These are phyloP conservation scores for Colletotrichum eremochloae DNA, from an alignment of 2,329 filamentous ascomycete genomes.

Conservation along the genomic window DNA sequence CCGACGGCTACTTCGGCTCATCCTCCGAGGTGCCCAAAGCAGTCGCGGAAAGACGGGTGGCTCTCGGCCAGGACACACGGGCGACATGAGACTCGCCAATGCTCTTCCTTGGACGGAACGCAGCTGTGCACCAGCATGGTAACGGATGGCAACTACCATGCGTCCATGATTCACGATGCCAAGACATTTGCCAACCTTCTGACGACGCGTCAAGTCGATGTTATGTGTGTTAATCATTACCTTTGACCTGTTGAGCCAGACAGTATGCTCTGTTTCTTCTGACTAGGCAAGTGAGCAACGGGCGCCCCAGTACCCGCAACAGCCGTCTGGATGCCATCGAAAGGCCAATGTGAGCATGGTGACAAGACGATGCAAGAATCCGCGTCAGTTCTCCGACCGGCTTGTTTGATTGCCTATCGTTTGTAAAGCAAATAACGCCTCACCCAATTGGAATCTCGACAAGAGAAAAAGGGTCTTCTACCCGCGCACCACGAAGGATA, in stretches of 20 bases:
- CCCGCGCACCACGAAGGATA: background rate
- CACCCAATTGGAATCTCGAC: background rate
- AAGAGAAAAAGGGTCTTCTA: background rate
- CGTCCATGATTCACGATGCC: slow-evolving; percentile 23
- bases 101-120: slow-evolving; percentile 25
- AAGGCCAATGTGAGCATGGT: background rate
- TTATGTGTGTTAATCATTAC: background rate
- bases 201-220: slow-evolving; percentile 17
- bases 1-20: slow-evolving; percentile 5
- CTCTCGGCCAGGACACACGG: slow-evolving; percentile 16
- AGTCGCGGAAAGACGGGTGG: slow-evolving; percentile 14
- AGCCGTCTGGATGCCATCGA: background rate
- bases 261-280: background rate
- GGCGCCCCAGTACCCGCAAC: background rate
- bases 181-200: slow-evolving; percentile 27
- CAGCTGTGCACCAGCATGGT: slow-evolving; percentile 30
- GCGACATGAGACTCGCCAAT: slow-evolving; percentile 21
- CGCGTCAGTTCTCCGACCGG: slow-evolving; percentile 1
- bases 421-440: background rate
- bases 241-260: background rate
- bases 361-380: background rate
- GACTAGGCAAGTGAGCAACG: background rate
- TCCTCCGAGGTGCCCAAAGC: slow-evolving; percentile 11
- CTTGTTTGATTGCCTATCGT: slow-evolving; percentile 1
- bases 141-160: slow-evolving; percentile 39